Evolutionary conservation across 2,329 filamentous ascomycete genomes (phyloP).

Genomic region (Ophiostoma ips): DNA sequence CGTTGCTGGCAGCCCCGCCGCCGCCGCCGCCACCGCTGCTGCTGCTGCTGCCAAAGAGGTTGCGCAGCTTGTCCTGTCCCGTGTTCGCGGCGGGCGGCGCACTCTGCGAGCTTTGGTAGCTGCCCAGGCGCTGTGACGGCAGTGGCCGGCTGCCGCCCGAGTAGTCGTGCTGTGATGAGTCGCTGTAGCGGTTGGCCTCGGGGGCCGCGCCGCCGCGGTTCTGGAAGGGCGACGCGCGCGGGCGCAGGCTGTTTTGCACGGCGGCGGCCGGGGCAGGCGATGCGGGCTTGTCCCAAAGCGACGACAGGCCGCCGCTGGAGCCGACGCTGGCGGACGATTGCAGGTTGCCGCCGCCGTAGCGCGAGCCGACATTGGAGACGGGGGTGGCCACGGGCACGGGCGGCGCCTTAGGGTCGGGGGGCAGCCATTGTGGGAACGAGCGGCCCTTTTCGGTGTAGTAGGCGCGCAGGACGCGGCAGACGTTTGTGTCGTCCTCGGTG

Average conservation of each 20-base stretch:
- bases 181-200: conserved; percentile 17
- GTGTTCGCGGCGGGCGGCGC: conserved; percentile 33
- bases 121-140: conserved; percentile 47
- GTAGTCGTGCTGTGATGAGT: conserved; percentile 10
- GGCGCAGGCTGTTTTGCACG: not conserved
- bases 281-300: conserved; percentile 39
- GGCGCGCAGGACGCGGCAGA: conserved; percentile 79
- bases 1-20: conserved; percentile 17
- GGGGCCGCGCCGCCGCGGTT: conserved; percentile 15
- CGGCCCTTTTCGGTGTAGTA: conserved; percentile 87
- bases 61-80: conserved; percentile 72
- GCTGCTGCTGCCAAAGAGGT: conserved; percentile 39
- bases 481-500: conserved; percentile 82
- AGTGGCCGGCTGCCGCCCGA: conserved; percentile 33
- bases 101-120: conserved; percentile 47
- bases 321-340: conserved; percentile 11
- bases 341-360: conserved; percentile 35
- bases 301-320: conserved; percentile 32
- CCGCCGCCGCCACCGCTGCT: conserved; percentile 36
- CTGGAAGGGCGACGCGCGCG: not conserved
- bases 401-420: conserved; percentile 70
- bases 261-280: conserved; percentile 17
- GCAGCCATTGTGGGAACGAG: conserved; percentile 73
- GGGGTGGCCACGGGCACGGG: conserved; percentile 34
- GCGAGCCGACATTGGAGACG: conserved; percentile 36